phyloP scores from a whole-genome alignment of 352 stramenopile species.

The Phytophthora hybrid region DNA sequence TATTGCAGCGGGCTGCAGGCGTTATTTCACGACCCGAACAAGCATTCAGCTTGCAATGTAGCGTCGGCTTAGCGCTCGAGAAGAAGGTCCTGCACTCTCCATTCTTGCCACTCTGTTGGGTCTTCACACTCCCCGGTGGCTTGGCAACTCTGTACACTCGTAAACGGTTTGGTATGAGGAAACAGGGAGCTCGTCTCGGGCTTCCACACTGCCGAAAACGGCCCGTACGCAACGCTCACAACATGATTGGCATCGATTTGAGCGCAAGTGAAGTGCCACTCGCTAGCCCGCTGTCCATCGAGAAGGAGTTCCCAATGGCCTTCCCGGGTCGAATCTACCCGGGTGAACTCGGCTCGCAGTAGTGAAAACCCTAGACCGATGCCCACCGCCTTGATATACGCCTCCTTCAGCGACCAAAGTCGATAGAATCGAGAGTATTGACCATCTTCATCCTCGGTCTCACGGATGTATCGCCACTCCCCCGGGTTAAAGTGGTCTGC shows the following conservation, averaged over 20 bases:
- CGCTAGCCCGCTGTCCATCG: slow-evolving; percentile 46
- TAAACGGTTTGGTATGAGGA: background rate
- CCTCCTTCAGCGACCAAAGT: slow-evolving; percentile 83
- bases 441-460: slow-evolving; percentile 25
- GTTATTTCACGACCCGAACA: no score
- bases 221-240: slow-evolving; percentile 58
- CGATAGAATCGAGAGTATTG: slow-evolving; percentile 65
- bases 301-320: slow-evolving; percentile 49
- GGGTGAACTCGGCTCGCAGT: slow-evolving; percentile 60
- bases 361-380: slow-evolving; percentile 71
- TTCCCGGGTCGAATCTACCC: slow-evolving; percentile 4
- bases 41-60: background rate
- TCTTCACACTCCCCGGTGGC: background rate
- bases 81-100: slow-evolving; percentile 28
- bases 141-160: background rate
- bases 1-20: no score
- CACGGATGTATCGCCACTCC: slow-evolving; percentile 70
- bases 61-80: background rate
- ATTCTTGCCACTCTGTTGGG: slow-evolving; percentile 26
- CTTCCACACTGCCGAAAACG: slow-evolving; percentile 51
- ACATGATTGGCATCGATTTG: slow-evolving; percentile 48
- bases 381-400: slow-evolving; percentile 80
- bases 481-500: slow-evolving; percentile 56
- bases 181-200: slow-evolving; percentile 59
- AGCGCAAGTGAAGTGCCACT: slow-evolving; percentile 58